A percentile compares a stretch with the other conserved stretches of the same genome.
Evolutionary conservation across 495 filamentous ascomycete genomes (phyloP).

Genomic region (Acidomyces sp.): DNA sequence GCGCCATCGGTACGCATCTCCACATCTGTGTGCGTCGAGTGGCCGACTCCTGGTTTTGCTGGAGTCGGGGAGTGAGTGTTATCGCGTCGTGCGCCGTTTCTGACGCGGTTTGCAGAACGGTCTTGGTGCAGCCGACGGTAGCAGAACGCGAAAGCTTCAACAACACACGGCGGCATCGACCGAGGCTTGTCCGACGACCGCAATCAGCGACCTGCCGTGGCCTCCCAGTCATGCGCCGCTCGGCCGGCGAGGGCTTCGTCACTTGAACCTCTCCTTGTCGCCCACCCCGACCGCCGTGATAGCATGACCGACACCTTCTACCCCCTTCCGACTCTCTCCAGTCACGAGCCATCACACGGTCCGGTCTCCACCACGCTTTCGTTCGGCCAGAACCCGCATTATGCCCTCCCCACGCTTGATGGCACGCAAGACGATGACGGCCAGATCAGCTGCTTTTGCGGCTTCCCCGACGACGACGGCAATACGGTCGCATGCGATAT

Average conservation of each 20-base stretch:
- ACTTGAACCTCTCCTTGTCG: slow-evolving; percentile 9
- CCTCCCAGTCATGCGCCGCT: slow-evolving; percentile 18
- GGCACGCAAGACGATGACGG: slow-evolving; percentile 66
- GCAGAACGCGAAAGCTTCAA: neutral
- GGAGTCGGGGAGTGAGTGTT: too few species aligned
- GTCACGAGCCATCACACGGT: slow-evolving; percentile 42
- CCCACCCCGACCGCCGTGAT: slow-evolving; percentile 24
- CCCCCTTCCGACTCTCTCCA: slow-evolving; percentile 50
- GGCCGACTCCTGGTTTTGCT: too few species aligned
- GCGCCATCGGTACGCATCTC: too few species aligned
- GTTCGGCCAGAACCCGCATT: slow-evolving; percentile 30
- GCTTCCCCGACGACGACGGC: slow-evolving; percentile 85
- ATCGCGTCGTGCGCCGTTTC: neutral
- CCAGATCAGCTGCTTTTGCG: slow-evolving; percentile 96
- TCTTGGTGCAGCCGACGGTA: neutral
- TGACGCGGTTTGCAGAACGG: neutral
- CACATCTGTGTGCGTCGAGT: too few species aligned
- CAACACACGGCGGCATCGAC: neutral
- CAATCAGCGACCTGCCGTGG: neutral
- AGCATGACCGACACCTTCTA: slow-evolving; percentile 88
- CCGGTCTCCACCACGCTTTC: slow-evolving; percentile 36
- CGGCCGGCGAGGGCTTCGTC: slow-evolving; percentile 3
- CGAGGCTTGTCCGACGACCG: neutral
- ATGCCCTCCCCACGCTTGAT: slow-evolving; percentile 45
- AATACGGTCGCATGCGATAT: slow-evolving; percentile 91